Conservation (phyloP, 2,329 filamentous ascomycete species). For the Fusarium sp. region DNA sequence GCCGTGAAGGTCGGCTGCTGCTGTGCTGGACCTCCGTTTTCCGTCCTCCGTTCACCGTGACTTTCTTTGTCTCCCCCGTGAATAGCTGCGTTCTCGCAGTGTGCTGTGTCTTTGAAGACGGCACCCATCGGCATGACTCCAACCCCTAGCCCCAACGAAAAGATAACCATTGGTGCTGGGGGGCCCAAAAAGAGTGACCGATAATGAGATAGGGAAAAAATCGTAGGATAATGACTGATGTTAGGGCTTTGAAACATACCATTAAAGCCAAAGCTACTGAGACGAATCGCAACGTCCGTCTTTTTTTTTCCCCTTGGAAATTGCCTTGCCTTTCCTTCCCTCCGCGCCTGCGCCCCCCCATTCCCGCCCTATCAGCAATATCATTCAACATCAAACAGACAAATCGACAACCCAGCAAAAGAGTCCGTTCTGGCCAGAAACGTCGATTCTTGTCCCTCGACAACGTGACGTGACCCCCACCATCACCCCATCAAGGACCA, state of each 20-base stretch:
- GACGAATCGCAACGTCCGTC: not conserved
- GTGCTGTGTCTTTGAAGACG: constrained; percentile 14
- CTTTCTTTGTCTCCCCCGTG: not conserved
- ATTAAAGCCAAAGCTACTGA: constrained; percentile 6
- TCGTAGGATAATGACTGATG: constrained; percentile 5
- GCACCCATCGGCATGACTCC: constrained; percentile 32
- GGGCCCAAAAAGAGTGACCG: not conserved
- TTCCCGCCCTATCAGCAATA: constrained; percentile 4
- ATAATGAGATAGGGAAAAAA: not conserved
- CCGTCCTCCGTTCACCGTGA: constrained; percentile 8
- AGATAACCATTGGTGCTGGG: not conserved
- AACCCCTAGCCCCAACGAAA: not conserved
- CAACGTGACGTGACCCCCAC: constrained; percentile 46
- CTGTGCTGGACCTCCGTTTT: constrained; percentile 32
- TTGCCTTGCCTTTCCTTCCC: not conserved
- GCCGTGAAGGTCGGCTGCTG: constrained; percentile 4
- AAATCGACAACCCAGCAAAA: constrained; percentile 9
- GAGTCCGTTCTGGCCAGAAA: not conserved
- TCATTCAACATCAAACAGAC: constrained; percentile 20
- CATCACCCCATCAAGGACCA: constrained; percentile 38
- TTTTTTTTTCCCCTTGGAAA: constrained; percentile 1
- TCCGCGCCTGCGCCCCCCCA: not conserved
- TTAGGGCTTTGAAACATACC: constrained; percentile 26
- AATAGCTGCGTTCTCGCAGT: constrained; percentile 17
- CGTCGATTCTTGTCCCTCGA: constrained; percentile 20